A percentile compares a stretch with the other conserved stretches of the same genome.
Evolutionary conservation across 1,284 basidiomycete genomes (phyloP).

Genomic region (Phaffia rhodozyma): DNA sequence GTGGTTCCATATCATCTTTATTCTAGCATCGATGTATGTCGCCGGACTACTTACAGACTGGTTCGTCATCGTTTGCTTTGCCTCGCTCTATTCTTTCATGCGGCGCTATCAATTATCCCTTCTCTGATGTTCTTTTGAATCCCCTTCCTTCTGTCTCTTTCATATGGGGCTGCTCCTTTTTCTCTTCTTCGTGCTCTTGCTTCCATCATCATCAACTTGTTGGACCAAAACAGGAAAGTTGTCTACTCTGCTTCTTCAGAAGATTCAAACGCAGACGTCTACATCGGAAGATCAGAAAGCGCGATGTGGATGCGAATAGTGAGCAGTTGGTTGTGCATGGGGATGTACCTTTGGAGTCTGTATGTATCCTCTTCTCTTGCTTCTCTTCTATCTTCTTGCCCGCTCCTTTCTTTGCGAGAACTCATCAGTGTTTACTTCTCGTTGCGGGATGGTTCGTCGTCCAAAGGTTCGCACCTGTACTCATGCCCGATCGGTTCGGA

Average conservation of each 20-base stretch:
- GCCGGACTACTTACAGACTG: slow-evolving; percentile 98
- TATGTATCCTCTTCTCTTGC: slow-evolving; percentile 19
- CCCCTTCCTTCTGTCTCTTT: slow-evolving; percentile 31
- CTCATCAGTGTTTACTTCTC: slow-evolving; percentile 26
- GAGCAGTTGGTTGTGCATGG: slow-evolving; percentile 86
- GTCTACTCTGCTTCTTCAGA: slow-evolving; percentile 45
- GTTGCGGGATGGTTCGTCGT: too few relatives aligned
- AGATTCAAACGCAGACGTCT: slow-evolving; percentile 53
- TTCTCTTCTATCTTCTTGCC: not conserved
- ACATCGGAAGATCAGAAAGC: slow-evolving; percentile 86
- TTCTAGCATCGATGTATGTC: slow-evolving; percentile 93
- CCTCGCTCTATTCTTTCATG: not conserved
- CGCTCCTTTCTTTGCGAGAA: not conserved
- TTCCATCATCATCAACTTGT: slow-evolving; percentile 20
- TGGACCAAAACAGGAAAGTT: slow-evolving; percentile 50
- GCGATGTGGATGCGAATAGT: slow-evolving; percentile 99
- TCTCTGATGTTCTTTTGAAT: slow-evolving; percentile 16
- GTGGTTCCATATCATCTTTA: slow-evolving; percentile 98
- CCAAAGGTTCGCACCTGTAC: slow-evolving; percentile 55
- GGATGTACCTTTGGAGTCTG: slow-evolving; percentile 80
- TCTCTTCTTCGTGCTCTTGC: slow-evolving; percentile 14
- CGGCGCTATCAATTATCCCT: slow-evolving; percentile 8
- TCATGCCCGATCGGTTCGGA: slow-evolving; percentile 57
- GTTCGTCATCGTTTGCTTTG: slow-evolving; percentile 41
- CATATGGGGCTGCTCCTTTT: slow-evolving; percentile 14